Base-by-base conservation (phyloP, 2,329 filamentous ascomycete species). In the Parastagonospora nodorum region DNA sequence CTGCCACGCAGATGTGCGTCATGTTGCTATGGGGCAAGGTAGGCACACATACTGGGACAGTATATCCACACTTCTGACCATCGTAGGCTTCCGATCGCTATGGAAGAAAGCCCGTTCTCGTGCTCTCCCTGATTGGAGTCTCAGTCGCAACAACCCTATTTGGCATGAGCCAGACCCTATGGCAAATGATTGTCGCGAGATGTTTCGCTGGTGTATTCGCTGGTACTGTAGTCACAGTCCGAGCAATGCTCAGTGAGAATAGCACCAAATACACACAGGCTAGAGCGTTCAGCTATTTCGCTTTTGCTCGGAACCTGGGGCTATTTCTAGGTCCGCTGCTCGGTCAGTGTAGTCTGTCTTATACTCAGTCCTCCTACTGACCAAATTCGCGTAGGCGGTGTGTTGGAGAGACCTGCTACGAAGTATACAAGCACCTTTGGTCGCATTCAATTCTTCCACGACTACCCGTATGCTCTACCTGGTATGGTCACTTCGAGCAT, bases 191-290 rank as follows among this genome's bases (percentile, higher is more conserved):
- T 4, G 35, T 88, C 11, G 87, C 87, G 55, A 81, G 90, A 29
- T 90, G 87, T 60, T 59, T 88, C 12, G 88, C 87, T 0, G 90
- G 90, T 1, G 71, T 90, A 4, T 92, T 93, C 68, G 85, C 86
- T 0, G 89, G 89, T 0, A 88, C 85, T 6, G 80, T 89, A 41
- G 84, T 93, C 55, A 88, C 89, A 5, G 84, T 93, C 48, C 81
- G 90, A 27, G 86, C 89, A 6, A 92, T 93, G 87, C 79, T 93
- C 28, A 82, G 83, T 14, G 90, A 94, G 72, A 84, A 86, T 59
- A 88, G 84, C 69, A 89, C 86, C 0, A 75, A 82, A 5, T 80
- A 82, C 55, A 92, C 86, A 0, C 89, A 92, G 72, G 89, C 89
- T 0, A 76, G 80, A 27, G 85, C 87, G 0, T 94, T 92, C 65